Evolutionary conservation across 208 protist genomes (phyloP).

Genomic region (Leishmania braziliensis): DNA sequence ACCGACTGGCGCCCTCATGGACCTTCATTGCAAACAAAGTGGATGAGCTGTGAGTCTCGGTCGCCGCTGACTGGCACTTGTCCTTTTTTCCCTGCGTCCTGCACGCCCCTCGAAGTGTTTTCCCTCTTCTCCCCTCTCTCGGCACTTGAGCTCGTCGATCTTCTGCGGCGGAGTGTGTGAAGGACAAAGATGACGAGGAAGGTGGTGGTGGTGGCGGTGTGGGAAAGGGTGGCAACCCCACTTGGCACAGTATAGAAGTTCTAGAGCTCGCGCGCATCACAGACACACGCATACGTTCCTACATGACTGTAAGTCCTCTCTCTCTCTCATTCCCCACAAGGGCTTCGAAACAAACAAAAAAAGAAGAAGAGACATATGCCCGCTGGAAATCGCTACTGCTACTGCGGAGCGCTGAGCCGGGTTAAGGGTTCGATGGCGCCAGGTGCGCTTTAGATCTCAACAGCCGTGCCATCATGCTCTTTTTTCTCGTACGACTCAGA

Average conservation of each 20-base stretch:
- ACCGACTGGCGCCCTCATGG: slow-evolving; percentile 2
- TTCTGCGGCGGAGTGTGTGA: background rate
- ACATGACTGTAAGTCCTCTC: background rate
- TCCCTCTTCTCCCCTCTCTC: background rate
- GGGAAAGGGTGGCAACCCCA: background rate
- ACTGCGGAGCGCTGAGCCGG: background rate
- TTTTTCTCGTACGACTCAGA: background rate
- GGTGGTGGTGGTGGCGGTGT: too few relatives aligned
- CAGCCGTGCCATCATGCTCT: background rate
- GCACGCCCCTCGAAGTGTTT: background rate
- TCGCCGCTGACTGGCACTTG: background rate
- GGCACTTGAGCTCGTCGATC: background rate
- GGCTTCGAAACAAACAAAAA: background rate
- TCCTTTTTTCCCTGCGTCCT: background rate
- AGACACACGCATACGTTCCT: background rate
- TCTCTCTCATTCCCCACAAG: too few relatives aligned
- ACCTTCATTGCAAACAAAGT: slow-evolving; percentile 31
- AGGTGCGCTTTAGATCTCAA: background rate
- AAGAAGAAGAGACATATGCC: background rate
- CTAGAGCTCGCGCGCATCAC: background rate
- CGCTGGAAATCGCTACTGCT: background rate
- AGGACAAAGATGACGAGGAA: background rate
- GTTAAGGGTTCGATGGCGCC: background rate
- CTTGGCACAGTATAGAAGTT: background rate
- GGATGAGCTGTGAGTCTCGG: slow-evolving; percentile 7